Evolutionary conservation across 352 stramenopile genomes (phyloP).

Genomic region (Phytophthora chlamydospora): DNA sequence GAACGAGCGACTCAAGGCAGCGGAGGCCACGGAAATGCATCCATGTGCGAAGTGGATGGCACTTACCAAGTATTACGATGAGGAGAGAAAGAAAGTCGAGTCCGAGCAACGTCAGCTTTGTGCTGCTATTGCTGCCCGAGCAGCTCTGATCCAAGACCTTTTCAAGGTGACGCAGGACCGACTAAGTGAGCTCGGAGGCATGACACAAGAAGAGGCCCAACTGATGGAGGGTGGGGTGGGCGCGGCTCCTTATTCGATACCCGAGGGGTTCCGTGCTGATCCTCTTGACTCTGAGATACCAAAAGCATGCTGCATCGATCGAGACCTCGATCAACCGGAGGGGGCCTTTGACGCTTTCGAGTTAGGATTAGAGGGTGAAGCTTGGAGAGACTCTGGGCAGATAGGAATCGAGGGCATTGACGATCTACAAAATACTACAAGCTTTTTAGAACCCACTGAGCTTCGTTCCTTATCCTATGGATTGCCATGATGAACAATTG

Average conservation of each 20-base stretch:
- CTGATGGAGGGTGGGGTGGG: neutral
- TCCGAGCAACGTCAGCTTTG: constrained; percentile 7
- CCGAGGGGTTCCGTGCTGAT: neutral
- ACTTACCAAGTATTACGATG: constrained; percentile 5
- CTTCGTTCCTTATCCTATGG: too few relatives aligned
- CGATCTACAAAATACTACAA: too few relatives aligned
- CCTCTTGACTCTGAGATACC: neutral
- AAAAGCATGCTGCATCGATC: neutral
- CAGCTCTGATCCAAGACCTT: constrained; percentile 17
- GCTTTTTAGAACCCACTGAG: too few relatives aligned
- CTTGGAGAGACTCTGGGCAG: too few relatives aligned
- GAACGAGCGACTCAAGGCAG: neutral
- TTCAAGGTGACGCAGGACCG: neutral
- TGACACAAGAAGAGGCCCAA: neutral
- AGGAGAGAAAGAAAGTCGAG: constrained; percentile 14
- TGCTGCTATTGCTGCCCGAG: constrained; percentile 9
- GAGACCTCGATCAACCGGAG: too few relatives aligned
- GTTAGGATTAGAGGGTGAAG: too few relatives aligned
- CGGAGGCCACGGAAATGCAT: neutral
- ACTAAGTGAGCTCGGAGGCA: neutral
- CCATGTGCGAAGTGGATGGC: constrained; percentile 7
- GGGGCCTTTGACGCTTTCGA: too few relatives aligned
- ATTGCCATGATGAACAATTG: too few relatives aligned
- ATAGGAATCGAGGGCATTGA: too few relatives aligned
- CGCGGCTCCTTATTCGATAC: neutral